Evolutionary conservation across 768 basidiomycete species (phyloP).

Genomic region (Mrakia blollopis): DNA sequence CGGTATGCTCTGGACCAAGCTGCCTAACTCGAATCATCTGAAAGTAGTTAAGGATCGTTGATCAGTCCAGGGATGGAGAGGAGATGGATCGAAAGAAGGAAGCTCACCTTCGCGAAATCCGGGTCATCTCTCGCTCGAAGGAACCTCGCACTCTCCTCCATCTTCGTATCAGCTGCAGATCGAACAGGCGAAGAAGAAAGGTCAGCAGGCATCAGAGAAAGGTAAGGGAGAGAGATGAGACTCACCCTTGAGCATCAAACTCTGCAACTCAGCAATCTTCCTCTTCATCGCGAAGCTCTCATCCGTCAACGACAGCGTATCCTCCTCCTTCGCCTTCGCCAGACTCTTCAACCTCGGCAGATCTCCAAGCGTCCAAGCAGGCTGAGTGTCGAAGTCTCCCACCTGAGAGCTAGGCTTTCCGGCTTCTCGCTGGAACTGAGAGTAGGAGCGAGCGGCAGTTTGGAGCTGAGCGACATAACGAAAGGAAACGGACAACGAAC

Average conservation of each 20-base stretch:
- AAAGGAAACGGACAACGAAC: background rate
- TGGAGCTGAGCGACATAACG: slow-evolving; percentile 12
- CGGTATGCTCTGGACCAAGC: slow-evolving; percentile 82
- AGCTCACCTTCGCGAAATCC: slow-evolving; percentile 59
- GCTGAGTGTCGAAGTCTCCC: slow-evolving; percentile 16
- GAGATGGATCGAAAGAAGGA: background rate
- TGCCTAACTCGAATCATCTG: slow-evolving; percentile 62
- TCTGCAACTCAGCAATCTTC: slow-evolving; percentile 40
- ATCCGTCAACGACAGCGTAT: slow-evolving; percentile 9
- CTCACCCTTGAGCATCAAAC: slow-evolving; percentile 42
- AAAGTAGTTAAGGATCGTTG: background rate
- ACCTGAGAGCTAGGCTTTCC: slow-evolving; percentile 15
- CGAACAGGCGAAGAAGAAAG: slow-evolving; percentile 16
- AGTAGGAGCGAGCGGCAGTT: slow-evolving; percentile 18
- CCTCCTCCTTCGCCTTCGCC: slow-evolving; percentile 22
- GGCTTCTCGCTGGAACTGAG: slow-evolving; percentile 19
- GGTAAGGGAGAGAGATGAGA: background rate
- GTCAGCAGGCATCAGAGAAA: background rate
- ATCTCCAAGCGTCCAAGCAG: slow-evolving; percentile 24
- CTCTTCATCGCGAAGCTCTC: slow-evolving; percentile 35
- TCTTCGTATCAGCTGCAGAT: slow-evolving; percentile 64
- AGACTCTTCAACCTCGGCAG: background rate
- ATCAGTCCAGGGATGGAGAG: background rate
- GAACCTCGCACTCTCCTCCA: slow-evolving; percentile 77
- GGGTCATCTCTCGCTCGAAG: slow-evolving; percentile 70